Conservation (phyloP, 202 grass and related monocot species). For the Carex arenaria region DNA sequence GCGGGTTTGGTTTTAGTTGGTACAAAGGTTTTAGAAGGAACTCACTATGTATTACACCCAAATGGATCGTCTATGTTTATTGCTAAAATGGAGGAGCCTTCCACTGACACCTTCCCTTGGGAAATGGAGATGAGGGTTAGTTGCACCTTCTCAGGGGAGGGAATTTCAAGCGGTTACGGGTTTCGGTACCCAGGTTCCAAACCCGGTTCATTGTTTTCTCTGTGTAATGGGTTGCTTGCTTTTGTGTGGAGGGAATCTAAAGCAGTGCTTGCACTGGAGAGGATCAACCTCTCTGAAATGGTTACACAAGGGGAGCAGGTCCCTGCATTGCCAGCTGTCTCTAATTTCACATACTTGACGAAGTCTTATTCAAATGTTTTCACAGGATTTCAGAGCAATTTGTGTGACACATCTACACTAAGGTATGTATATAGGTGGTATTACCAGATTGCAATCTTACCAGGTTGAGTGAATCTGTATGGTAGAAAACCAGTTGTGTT, state of each 20-base stretch:
- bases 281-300: conserved; percentile 51
- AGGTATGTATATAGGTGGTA: conserved; percentile 28
- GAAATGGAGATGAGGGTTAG: conserved; percentile 28
- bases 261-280: conserved; percentile 56
- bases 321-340: conserved; percentile 50
- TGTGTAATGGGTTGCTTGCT: conserved; percentile 54
- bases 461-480: neutral
- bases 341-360: conserved; percentile 66
- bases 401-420: conserved; percentile 35
- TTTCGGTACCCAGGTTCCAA: conserved; percentile 80
- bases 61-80: conserved; percentile 85
- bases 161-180: conserved; percentile 71
- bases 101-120: conserved; percentile 67
- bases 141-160: conserved; percentile 41
- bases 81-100: conserved; percentile 31
- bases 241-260: conserved; percentile 80
- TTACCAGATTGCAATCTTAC: neutral
- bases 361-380: conserved; percentile 83
- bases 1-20: conserved; percentile 53
- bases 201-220: conserved; percentile 67
- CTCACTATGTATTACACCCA: conserved; percentile 70
- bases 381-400: conserved; percentile 34
- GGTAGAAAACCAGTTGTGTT: neutral
- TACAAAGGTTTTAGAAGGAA: conserved; percentile 81
- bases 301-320: conserved; percentile 63